Base-by-base conservation (phyloP, 805 yeast species). In the Kazachstania africana region DNA sequence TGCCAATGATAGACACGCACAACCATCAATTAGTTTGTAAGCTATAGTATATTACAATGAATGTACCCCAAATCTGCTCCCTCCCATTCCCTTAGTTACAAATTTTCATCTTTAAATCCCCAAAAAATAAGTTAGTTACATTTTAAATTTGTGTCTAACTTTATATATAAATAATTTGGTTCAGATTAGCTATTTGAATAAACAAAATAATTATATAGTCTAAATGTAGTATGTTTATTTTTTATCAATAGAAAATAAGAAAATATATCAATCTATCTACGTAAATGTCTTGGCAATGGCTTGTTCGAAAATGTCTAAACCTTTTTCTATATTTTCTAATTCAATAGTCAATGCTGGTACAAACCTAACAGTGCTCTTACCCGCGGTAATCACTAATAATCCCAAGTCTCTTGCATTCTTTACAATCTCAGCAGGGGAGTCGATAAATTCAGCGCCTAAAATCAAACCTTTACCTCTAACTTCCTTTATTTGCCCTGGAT, bases 331-430 rank as follows among this genome's bases (percentile, higher is more conserved):
- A 24, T 68, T 72, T 18, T 72, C 75, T 32, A 77, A 75, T 18
- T 74, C 76, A 37, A 87, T 84, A 43, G 79, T 85, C 51, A 91
- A 66, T 6, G 97, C 91, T 20, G 98, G 98, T 19, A 88, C 91
- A 40, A 91, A 66, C 59, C 98, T 73, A 33, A 91, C 62, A 8
- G 91, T 88, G 53, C 85, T 84, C 44, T 80, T 78, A 27, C 97
- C 98, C 5, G 95, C 95, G 14, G 94, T 80, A 35, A 91, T 82
- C 16, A 85, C 72, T 36, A 91, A 62, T 40, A 91, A 62, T 3
- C 97, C 96, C 37, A 74, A 60, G 34, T 82, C 80, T 49, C 88
- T 68, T 26, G 93, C 84, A 36, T 68, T 68, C 16, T 60, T 62
- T 16, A 85, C 73, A n/a, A 88, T 60, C 26, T 50, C 48, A 13